Evolutionary conservation across 2,329 filamentous ascomycete species (phyloP).

Genomic region (Aspergillus latus): DNA sequence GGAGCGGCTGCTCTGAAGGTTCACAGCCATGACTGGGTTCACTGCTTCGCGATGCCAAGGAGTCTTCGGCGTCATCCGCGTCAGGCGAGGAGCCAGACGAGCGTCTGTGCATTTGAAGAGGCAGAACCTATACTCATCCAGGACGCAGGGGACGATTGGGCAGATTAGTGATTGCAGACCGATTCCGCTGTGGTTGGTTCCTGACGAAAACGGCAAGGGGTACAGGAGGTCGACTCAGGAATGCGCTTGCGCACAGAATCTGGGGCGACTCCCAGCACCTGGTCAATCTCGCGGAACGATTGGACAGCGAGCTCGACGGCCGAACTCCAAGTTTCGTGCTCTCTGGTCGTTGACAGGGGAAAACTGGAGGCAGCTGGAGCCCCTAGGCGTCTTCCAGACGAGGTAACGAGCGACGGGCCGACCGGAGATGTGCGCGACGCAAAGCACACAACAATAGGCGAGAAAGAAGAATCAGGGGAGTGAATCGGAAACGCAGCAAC

Average conservation of each 20-base stretch:
- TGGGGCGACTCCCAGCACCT: constrained; percentile 3
- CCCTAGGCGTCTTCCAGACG: constrained; percentile 14
- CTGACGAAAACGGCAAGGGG: constrained; percentile 17
- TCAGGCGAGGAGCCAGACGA: constrained; percentile 45
- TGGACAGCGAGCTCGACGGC: constrained; percentile 4
- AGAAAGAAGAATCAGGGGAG: neutral
- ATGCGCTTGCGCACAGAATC: constrained; percentile 16
- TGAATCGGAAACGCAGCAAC: neutral
- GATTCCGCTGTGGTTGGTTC: constrained; percentile 6
- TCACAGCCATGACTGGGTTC: constrained; percentile 36
- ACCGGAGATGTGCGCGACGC: constrained; percentile 5
- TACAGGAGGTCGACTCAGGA: constrained; percentile 18
- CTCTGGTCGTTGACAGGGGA: constrained; percentile 6
- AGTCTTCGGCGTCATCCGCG: constrained; percentile 43
- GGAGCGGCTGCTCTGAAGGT: constrained; percentile 32
- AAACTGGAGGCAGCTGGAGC: neutral
- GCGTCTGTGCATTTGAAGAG: constrained; percentile 48
- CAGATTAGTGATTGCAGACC: constrained; percentile 14
- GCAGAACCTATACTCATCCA: constrained; percentile 39
- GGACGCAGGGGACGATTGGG: constrained; percentile 25
- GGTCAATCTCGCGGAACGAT: neutral
- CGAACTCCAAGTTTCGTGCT: constrained; percentile 1
- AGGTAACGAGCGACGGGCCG: constrained; percentile 19
- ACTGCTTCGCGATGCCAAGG: constrained; percentile 33
- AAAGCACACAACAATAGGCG: constrained; percentile 5